Evolutionary conservation across 73 alveolate species (phyloP).

Genomic region (Tetrahymena malaccensis): DNA sequence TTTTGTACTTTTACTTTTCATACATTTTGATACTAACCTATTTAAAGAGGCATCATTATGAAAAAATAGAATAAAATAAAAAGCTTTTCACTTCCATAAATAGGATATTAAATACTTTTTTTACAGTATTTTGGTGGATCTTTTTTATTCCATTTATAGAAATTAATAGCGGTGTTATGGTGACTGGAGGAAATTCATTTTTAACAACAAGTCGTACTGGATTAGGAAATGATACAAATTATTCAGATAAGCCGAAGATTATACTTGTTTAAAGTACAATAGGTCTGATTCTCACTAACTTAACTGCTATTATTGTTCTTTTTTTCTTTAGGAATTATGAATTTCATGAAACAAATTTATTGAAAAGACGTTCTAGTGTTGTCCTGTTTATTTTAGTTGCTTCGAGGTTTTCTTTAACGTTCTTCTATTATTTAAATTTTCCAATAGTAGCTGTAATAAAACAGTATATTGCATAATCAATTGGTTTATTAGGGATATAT

Average conservation of each 20-base stretch:
- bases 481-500: background rate
- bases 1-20: background rate
- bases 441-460: background rate
- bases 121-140: background rate
- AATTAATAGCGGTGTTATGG: background rate
- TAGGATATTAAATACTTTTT: background rate
- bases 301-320: background rate
- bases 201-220: background rate
- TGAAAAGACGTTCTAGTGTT: background rate
- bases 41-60: background rate
- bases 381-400: background rate
- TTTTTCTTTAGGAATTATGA: background rate
- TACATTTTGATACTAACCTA: background rate
- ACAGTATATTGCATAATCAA: background rate
- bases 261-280: background rate
- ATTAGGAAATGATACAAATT: background rate
- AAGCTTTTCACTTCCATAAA: background rate
- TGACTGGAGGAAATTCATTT: background rate
- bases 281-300: background rate
- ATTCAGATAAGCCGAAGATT: background rate
- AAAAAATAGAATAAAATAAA: background rate
- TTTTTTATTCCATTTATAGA: background rate
- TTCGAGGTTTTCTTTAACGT: background rate
- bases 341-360: background rate
- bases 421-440: background rate